Evolutionary conservation across 2,329 filamentous ascomycete genomes (phyloP).

Genomic region (Rasamsonia emersonii): DNA sequence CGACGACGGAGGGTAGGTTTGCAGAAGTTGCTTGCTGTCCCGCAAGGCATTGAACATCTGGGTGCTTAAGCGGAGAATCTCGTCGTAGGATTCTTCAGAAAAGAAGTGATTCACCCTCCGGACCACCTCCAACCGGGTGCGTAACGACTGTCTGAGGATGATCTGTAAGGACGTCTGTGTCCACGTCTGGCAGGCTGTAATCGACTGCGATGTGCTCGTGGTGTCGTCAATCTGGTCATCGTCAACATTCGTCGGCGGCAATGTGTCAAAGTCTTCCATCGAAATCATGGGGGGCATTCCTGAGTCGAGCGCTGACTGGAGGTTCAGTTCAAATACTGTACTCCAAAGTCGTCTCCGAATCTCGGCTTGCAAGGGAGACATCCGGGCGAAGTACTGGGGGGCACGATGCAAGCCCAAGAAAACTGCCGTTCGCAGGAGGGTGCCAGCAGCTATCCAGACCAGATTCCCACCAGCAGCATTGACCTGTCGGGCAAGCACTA

Average conservation of each 20-base stretch:
- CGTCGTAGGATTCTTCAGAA: too few relatives aligned
- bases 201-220: too few relatives aligned
- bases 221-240: too few relatives aligned
- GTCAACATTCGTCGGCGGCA: conserved; percentile 41
- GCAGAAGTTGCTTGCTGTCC: too few relatives aligned
- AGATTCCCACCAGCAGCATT: not conserved
- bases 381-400: conserved; percentile 21
- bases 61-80: too few relatives aligned
- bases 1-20: too few relatives aligned
- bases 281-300: conserved; percentile 44
- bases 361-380: conserved; percentile 33
- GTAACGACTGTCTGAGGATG: too few relatives aligned
- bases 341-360: conserved; percentile 49
- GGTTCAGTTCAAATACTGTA: conserved; percentile 49
- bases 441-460: conserved; percentile 38
- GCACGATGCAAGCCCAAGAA: conserved; percentile 44
- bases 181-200: too few relatives aligned
- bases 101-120: too few relatives aligned
- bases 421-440: conserved; percentile 44
- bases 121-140: too few relatives aligned
- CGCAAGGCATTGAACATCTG: too few relatives aligned
- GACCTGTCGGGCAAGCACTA: conserved; percentile 2
- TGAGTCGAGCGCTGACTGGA: conserved; percentile 47
- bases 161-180: too few relatives aligned
- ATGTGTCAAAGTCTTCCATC: conserved; percentile 39